Base-by-base conservation (phyloP, 2,329 filamentous ascomycete genomes). In the Microcyclosporella mali region DNA sequence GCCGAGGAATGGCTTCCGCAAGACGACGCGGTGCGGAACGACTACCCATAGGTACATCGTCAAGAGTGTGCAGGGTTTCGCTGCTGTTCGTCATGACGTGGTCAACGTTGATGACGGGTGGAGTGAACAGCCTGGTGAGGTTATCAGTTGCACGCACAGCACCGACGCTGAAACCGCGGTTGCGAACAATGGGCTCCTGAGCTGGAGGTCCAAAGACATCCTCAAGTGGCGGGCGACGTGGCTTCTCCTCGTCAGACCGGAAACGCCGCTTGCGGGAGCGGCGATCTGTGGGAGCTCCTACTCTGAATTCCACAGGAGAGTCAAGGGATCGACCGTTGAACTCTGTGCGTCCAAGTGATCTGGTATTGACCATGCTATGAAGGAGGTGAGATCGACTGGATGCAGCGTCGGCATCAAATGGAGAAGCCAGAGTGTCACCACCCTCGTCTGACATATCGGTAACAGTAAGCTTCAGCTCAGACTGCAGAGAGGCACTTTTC, bases 91-190 rank as follows among this genome's bases (percentile, higher is more conserved):
- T 51, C 51, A 62, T 61, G 19, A 55, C 52, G 15, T 57, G 51
- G 32, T 60, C 57, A 9, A 51, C 39, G 16, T 47, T 21, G 36
- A 40, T 47, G n/a, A 41, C 35, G 14, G 50, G 51, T 6, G 74
- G 74, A 3, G 70, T 73, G 55, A 80, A 78, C 3, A 80, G 64
- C 43, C 72, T 69, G 33, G 75, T 68, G 27, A 81, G 66, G 40
- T 72, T 68, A 39, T 69, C 63, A 53, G 66, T 71, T 39, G 71
- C 69, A 48, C 69, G 70, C 46, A 77, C 71, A 40, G 78, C 75
- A 37, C 78, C 74, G 17, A 77, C 69, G 35, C 77, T 82, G 54
- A 79, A 80, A 41, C 79, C 79, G 33, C 79, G 75, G 52, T 73
- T 79, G 31, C 79, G 73, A 21, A 77, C 73, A 42, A 75, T 73